phyloP scores from a whole-genome alignment of 2,329 filamentous ascomycete species.

The Fusarium denticulatum region DNA sequence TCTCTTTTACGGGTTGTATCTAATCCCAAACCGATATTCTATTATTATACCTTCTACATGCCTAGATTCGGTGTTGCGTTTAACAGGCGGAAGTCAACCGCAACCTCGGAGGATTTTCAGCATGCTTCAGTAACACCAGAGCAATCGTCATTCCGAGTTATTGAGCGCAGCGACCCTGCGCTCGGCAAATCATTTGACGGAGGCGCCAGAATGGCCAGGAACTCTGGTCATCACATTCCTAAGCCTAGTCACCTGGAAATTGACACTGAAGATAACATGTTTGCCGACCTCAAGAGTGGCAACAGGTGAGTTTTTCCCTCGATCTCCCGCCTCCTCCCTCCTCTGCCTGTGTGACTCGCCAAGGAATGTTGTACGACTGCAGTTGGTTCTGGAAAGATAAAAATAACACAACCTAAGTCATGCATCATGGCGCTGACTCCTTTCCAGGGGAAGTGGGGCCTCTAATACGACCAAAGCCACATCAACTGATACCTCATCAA shows the following conservation, averaged over 20 bases:
- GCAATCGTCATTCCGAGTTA: slow-evolving; percentile 66
- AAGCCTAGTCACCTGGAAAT: slow-evolving; percentile 52
- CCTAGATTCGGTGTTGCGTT: slow-evolving; percentile 70
- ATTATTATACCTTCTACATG: slow-evolving; percentile 57
- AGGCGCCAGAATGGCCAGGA: slow-evolving; percentile 55
- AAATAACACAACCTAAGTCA: slow-evolving; percentile 42
- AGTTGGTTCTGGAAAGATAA: slow-evolving; percentile 33
- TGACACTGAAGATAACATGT: slow-evolving; percentile 67
- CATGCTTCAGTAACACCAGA: slow-evolving; percentile 58
- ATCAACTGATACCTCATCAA: slow-evolving; percentile 69
- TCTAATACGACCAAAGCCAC: slow-evolving; percentile 70
- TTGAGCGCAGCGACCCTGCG: slow-evolving; percentile 62
- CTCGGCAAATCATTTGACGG: slow-evolving; percentile 62
- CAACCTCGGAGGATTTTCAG: slow-evolving; percentile 63
- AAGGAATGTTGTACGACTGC: slow-evolving; percentile 30
- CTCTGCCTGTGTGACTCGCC: slow-evolving; percentile 33
- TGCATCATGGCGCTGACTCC: slow-evolving; percentile 50
- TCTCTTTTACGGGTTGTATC: slow-evolving; percentile 40
- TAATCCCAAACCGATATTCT: slow-evolving; percentile 35
- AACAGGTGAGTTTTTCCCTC: slow-evolving; percentile 60
- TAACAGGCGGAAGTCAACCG: slow-evolving; percentile 68
- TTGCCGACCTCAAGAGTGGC: slow-evolving; percentile 63
- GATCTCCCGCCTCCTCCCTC: slow-evolving; percentile 15
- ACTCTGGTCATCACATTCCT: slow-evolving; percentile 49
- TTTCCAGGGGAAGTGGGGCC: slow-evolving; percentile 65